phyloP scores from a whole-genome alignment of 2,329 filamentous ascomycete species.

The Xylaria polymorpha region DNA sequence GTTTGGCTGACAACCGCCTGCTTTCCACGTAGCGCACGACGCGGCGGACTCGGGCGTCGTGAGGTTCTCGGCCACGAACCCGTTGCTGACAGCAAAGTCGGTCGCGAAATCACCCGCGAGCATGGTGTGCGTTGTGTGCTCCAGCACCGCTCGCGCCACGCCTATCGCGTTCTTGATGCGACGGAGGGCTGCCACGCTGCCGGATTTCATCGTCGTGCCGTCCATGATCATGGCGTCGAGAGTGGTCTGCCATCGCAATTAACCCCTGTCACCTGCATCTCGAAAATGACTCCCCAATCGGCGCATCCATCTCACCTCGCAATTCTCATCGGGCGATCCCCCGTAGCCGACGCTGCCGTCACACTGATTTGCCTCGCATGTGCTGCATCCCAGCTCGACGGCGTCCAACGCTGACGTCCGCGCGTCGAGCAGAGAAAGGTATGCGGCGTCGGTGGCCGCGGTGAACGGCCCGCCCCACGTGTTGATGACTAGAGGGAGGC shows the following conservation, averaged over 20 bases:
- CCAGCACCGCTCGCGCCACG: constrained; percentile 63
- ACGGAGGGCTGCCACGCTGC: constrained; percentile 64
- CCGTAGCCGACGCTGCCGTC: constrained; percentile 67
- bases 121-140: constrained; percentile 63
- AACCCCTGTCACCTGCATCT: constrained; percentile 1
- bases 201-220: constrained; percentile 63
- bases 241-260: constrained; percentile 54
- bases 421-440: constrained; percentile 51
- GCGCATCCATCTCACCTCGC: constrained; percentile 53
- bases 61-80: constrained; percentile 60
- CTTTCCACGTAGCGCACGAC: constrained; percentile 58
- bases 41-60: constrained; percentile 55
- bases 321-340: constrained; percentile 65
- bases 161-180: constrained; percentile 61
- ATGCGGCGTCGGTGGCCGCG: constrained; percentile 64
- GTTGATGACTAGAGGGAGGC: constrained; percentile 64
- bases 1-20: constrained; percentile 60
- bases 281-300: not conserved
- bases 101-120: constrained; percentile 65
- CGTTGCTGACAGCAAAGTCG: constrained; percentile 63
- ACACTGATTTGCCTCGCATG: constrained; percentile 65
- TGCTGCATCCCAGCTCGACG: constrained; percentile 62
- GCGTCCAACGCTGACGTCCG: constrained; percentile 60
- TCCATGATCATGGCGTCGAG: constrained; percentile 71
- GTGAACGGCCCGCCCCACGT: constrained; percentile 66